Conservation (phyloP, 2,329 filamentous ascomycete genomes). For the Escovopsis sp. region DNA sequence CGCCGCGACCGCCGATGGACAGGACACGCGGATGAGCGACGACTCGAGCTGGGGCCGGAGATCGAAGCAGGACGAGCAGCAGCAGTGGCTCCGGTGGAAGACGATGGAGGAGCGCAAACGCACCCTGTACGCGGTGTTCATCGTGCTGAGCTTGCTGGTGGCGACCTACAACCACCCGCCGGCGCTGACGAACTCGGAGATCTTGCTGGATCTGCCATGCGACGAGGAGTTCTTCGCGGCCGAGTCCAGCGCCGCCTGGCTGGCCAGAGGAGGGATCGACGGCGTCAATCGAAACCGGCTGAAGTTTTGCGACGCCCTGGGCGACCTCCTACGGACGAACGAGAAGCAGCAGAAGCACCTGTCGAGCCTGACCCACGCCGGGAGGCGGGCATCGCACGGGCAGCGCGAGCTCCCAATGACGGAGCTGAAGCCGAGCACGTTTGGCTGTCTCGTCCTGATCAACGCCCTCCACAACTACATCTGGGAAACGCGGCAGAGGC, state of each 20-base stretch:
- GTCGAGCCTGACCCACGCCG: slow-evolving; percentile 8
- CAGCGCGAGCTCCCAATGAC: slow-evolving; percentile 35
- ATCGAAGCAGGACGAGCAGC: slow-evolving; percentile 35
- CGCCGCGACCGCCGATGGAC: slow-evolving; percentile 5
- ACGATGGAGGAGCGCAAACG: slow-evolving; percentile 78
- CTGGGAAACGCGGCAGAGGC: slow-evolving; percentile 88
- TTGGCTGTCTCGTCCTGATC: slow-evolving; percentile 82
- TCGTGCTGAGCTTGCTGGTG: slow-evolving; percentile 78
- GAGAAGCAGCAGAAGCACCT: slow-evolving; percentile 41
- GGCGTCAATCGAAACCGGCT: slow-evolving; percentile 55
- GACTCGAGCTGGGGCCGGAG: slow-evolving; percentile 32
- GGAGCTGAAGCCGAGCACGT: slow-evolving; percentile 70
- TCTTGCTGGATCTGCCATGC: slow-evolving; percentile 75
- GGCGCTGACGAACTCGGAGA: slow-evolving; percentile 85
- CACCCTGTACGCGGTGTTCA: slow-evolving; percentile 82
- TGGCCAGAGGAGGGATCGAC: slow-evolving; percentile 56
- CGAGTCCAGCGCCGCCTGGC: slow-evolving; percentile 70
- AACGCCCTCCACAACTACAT: slow-evolving; percentile 96
- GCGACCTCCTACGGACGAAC: slow-evolving; percentile 65
- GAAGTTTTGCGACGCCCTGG: slow-evolving; percentile 71
- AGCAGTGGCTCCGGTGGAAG: slow-evolving; percentile 75
- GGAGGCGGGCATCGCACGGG: background rate
- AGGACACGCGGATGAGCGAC: slow-evolving; percentile 45
- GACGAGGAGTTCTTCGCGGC: slow-evolving; percentile 85
- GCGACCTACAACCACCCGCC: slow-evolving; percentile 89